Evolutionary conservation across 805 yeast species (phyloP), one percentile per base, ranked within the genome.

Genomic region (Pichia californica): DNA sequence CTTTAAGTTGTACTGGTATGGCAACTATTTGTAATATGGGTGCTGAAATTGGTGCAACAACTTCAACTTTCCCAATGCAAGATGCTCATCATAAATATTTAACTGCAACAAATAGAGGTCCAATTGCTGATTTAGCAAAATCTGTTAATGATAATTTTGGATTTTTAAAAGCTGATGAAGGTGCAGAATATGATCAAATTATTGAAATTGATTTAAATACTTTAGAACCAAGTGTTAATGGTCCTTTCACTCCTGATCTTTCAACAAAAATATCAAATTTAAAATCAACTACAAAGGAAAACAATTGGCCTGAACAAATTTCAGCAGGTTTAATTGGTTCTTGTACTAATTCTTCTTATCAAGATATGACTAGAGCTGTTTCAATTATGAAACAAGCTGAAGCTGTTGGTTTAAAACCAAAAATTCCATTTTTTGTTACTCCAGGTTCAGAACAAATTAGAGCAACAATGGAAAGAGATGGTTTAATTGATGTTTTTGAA

Each of bases 21-120:
- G 98, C 94, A 65, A 89, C 98, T 58, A 89, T 89, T 71, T 89
- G 98, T 78, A 89, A 89, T 70, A 89, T 89, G 98, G 98, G 98
- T 76, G 98, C 98, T 55, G 98, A 89, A 72, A 88, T 89, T 56
- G 98, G 98, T 72, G 97, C 97, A 49, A 89, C 98, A 51, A 89
- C 98, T 45, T 89, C 97, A 38, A 87, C 86, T 49, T 89, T 89
- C 94, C 98, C 98, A 66, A 88, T 76, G 86, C 88, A 87, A 75
- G 77, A 81, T 61, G 83, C 91, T 52, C 89, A 86, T 86, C 79
- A 71, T 64, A 84, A 83, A 53, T 91, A 89, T 73, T 77, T 91
- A 66, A 68, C 76, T 50, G 93, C 94, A 45, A 91, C 98, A 47
- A 81, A 79, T 56, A 85, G 98, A 73, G 75, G 77, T 44, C 77